phyloP scores from a whole-genome alignment of 2,329 filamentous ascomycete genomes.

The Helminthosporium solani region DNA sequence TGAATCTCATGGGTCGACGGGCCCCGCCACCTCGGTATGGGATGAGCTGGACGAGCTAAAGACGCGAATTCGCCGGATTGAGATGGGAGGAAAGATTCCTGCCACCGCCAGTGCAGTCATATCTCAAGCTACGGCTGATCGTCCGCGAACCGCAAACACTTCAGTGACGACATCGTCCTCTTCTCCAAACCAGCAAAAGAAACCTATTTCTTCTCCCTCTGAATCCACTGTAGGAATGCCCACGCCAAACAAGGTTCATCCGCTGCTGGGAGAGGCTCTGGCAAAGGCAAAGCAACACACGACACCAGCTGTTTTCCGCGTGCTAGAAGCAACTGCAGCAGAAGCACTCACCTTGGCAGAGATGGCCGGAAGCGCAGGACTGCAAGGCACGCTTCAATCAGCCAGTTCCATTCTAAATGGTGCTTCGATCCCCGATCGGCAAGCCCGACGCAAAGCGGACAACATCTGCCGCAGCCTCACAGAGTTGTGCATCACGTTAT shows the following conservation, averaged over 20 bases:
- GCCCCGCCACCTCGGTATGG: conserved; percentile 91
- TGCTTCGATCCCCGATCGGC: conserved; percentile 68
- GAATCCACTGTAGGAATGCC: conserved; percentile 48
- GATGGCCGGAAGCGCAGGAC: conserved; percentile 72
- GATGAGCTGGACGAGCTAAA: conserved; percentile 96
- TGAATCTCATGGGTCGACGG: conserved; percentile 84
- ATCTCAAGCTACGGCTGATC: conserved; percentile 68
- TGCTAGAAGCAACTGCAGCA: conserved; percentile 75
- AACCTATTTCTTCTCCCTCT: conserved; percentile 48
- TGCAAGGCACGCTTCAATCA: conserved; percentile 62
- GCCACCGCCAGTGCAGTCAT: conserved; percentile 74
- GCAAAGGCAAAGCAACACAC: conserved; percentile 73
- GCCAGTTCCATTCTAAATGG: conserved; percentile 66
- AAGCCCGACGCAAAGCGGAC: conserved; percentile 86
- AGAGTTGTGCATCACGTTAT: conserved; percentile 82
- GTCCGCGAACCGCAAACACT: conserved; percentile 87
- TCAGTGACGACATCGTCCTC: conserved; percentile 87
- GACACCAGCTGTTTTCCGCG: conserved; percentile 69
- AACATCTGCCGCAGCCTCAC: conserved; percentile 90
- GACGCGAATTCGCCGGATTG: conserved; percentile 84
- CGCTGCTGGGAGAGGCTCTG: conserved; percentile 77
- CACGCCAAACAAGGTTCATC: conserved; percentile 63
- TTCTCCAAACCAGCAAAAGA: conserved; percentile 73
- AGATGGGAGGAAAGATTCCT: conserved; percentile 84
- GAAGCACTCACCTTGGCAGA: conserved; percentile 79